phyloP scores from a whole-genome alignment of 352 stramenopile species.

The Blastocystis sp. region DNA sequence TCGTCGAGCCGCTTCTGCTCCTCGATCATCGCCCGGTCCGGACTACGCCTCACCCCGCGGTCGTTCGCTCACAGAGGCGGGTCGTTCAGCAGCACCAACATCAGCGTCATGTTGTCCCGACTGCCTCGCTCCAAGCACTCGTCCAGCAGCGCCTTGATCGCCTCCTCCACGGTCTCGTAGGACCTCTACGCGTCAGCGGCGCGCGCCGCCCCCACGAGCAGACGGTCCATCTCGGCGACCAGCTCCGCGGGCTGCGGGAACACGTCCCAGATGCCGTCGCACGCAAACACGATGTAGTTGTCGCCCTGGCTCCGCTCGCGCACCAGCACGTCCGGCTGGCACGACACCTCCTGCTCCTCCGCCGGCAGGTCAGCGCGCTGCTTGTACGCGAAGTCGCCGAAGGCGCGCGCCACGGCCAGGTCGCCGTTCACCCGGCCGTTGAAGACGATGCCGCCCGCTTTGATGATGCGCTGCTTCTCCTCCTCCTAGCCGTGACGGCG shows the following conservation, averaged over 20 bases:
- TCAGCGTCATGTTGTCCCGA: slow-evolving; percentile 34
- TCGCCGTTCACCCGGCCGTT: slow-evolving; percentile 76
- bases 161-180: slow-evolving; percentile 7
- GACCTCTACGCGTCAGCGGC: neutral
- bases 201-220: slow-evolving; percentile 73
- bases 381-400: slow-evolving; percentile 75
- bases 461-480: slow-evolving; percentile 72
- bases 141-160: neutral
- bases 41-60: neutral
- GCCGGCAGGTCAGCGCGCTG: slow-evolving; percentile 40
- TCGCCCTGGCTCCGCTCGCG: slow-evolving; percentile 77
- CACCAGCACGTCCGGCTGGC: slow-evolving; percentile 83
- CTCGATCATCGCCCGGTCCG: neutral
- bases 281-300: slow-evolving; percentile 85
- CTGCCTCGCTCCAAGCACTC: slow-evolving; percentile 34
- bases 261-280: slow-evolving; percentile 88
- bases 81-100: neutral
- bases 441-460: slow-evolving; percentile 71
- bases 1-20: neutral
- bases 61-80: neutral
- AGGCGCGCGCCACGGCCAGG: slow-evolving; percentile 71
- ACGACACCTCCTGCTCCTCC: slow-evolving; percentile 78
- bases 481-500: slow-evolving; percentile 20
- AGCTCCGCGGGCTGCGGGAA: slow-evolving; percentile 80
- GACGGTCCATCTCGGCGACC: slow-evolving; percentile 75